phyloP scores from a whole-genome alignment of 148 eudicot genomes.

The Chenopodium album region DNA sequence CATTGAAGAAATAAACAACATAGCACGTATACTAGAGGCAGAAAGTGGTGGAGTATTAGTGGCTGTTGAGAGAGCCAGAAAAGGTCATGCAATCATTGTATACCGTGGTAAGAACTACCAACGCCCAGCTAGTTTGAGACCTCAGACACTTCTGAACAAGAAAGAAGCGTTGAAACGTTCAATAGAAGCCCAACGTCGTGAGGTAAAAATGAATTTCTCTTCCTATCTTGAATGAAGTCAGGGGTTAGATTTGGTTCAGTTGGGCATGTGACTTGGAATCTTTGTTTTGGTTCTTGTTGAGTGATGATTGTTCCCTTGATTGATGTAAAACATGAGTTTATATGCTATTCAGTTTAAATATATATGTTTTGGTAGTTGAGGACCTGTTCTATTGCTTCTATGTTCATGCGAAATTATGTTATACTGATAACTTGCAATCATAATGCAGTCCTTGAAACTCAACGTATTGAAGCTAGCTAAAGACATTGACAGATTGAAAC shows the following conservation, averaged over 20 bases:
- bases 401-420: not conserved
- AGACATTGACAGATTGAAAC: conserved; percentile 61
- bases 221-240: not conserved
- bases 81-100: conserved; percentile 81
- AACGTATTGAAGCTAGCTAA: conserved; percentile 74
- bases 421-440: conserved; percentile 18
- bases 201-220: conserved; percentile 43
- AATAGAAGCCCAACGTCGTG: conserved; percentile 70
- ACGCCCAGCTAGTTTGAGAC: conserved; percentile 82
- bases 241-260: not conserved
- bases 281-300: conserved; percentile 1
- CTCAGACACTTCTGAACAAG: conserved; percentile 74
- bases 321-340: not conserved
- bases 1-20: conserved; percentile 60
- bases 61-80: conserved; percentile 71
- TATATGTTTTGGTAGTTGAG: not conserved
- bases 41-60: conserved; percentile 96
- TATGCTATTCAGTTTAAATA: too few species aligned
- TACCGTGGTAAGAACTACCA: conserved; percentile 94
- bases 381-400: not conserved
- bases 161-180: conserved; percentile 87
- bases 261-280: not conserved
- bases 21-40: conserved; percentile 72
- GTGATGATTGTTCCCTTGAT: not conserved
- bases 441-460: conserved; percentile 90